A percentile compares a stretch with the other conserved stretches of the same genome.
These are phyloP conservation scores for Ilyonectria sp. DNA, from an alignment of 2,329 filamentous ascomycete species.

Conservation along the genomic window DNA sequence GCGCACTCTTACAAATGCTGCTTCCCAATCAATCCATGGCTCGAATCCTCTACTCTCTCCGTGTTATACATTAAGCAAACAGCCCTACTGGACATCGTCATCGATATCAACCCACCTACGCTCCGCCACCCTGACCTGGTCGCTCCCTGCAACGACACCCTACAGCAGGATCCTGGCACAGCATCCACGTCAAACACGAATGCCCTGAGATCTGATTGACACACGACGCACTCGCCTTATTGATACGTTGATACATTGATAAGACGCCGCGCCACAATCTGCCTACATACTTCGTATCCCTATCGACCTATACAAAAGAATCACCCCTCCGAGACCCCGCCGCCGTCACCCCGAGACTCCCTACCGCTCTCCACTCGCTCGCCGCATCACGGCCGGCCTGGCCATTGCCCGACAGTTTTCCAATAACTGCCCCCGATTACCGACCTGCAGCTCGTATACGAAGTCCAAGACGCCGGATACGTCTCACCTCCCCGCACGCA, in stretches of 20 bases:
- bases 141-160: conserved; percentile 17
- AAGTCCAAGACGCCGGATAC: conserved; percentile 30
- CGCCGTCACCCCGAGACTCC: conserved; percentile 23
- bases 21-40: conserved; percentile 6
- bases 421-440: conserved; percentile 24
- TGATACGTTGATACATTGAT: background rate
- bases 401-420: conserved; percentile 25
- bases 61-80: conserved; percentile 9
- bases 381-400: conserved; percentile 19
- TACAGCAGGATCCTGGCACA: background rate
- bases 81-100: conserved; percentile 15
- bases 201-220: conserved; percentile 13
- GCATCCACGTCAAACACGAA: conserved; percentile 5
- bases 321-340: conserved; percentile 12
- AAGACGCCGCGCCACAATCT: conserved; percentile 17
- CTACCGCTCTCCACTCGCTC: conserved; percentile 12
- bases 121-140: conserved; percentile 26
- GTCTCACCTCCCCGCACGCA: conserved; percentile 32
- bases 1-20: background rate
- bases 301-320: conserved; percentile 10
- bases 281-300: conserved; percentile 7
- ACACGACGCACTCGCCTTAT: conserved; percentile 14
- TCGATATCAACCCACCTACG: conserved; percentile 19
- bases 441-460: conserved; percentile 37
- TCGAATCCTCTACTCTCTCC: background rate